Conservation (phyloP, 106 monocot species). For the Cymbidium sinense region DNA sequence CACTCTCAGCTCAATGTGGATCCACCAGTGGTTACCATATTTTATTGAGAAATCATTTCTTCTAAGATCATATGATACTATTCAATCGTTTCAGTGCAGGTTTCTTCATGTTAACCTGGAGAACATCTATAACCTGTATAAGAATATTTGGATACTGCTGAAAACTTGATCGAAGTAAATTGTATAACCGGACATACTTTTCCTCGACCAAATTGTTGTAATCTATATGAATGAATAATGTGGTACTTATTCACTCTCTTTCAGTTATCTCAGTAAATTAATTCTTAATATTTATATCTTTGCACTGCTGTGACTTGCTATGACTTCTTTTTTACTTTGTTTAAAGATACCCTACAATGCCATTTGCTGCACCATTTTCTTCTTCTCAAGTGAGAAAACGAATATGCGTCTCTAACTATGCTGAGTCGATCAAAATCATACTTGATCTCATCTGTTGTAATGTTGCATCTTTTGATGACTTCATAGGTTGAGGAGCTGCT, state of each 20-base stretch:
- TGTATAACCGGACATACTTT: too few species aligned
- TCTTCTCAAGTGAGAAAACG: neutral
- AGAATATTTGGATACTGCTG: neutral
- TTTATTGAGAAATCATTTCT: neutral
- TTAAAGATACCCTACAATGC: too few species aligned
- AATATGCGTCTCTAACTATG: too few species aligned
- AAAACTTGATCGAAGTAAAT: neutral
- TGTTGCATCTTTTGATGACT: neutral
- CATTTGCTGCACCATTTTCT: neutral
- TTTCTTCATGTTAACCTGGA: neutral
- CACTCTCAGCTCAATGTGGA: too few species aligned
- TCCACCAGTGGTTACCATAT: neutral
- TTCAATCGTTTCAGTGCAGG: too few species aligned
- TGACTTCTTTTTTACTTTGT: neutral
- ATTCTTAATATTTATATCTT: neutral
- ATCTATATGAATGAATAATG: neutral
- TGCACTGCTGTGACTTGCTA: neutral
- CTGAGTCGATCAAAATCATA: neutral
- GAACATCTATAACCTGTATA: neutral
- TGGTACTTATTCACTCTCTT: neutral
- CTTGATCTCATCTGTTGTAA: neutral
- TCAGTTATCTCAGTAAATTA: neutral
- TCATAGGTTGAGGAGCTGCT: slow-evolving; percentile 57
- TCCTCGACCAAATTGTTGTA: neutral
- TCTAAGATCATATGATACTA: too few species aligned